These are phyloP conservation scores for Brassica hybrid DNA, from an alignment of 441 rosid genomes.

Conservation along the genomic window DNA sequence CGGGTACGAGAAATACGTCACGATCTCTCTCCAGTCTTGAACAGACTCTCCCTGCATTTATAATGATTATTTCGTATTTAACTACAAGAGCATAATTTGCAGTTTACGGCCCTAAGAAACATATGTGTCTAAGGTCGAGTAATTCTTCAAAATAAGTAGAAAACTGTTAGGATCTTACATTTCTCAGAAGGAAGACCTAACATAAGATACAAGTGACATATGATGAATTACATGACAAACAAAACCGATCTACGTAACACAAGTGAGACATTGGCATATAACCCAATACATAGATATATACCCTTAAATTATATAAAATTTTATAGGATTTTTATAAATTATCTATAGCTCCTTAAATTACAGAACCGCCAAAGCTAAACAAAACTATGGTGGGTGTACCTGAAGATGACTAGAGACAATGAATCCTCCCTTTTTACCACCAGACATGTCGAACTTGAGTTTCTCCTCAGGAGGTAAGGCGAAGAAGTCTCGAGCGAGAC, in stretches of 20 bases:
- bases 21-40: conserved; percentile 92
- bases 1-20: conserved; percentile 89
- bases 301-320: no score
- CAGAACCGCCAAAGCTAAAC: neutral
- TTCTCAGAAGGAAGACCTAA: no score
- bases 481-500: conserved; percentile 78
- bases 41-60: conserved; percentile 78
- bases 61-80: neutral
- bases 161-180: neutral
- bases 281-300: no score
- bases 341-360: neutral
- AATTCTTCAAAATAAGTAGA: neutral
- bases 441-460: conserved; percentile 83
- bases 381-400: conserved; percentile 44
- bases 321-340: no score
- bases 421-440: conserved; percentile 96
- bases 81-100: neutral
- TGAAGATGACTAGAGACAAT: conserved; percentile 96
- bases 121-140: neutral
- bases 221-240: neutral
- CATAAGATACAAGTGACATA: neutral
- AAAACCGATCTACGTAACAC: neutral
- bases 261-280: neutral
- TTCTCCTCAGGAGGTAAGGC: conserved; percentile 79
- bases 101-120: neutral